phyloP scores from a whole-genome alignment of 73 alveolate species.

The Paramecium biaurelia region DNA sequence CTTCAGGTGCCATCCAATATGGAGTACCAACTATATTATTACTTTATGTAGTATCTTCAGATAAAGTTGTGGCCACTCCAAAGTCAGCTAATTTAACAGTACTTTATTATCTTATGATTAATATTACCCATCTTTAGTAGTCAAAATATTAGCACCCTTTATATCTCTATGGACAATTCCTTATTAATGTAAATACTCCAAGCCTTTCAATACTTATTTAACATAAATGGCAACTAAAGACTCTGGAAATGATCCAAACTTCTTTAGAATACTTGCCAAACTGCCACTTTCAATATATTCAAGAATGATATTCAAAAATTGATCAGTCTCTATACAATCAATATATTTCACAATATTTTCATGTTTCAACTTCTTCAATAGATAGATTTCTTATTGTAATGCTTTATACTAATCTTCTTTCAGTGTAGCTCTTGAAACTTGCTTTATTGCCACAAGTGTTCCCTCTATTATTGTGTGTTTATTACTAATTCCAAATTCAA shows the following conservation, averaged over 20 bases:
- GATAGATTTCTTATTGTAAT: constrained; percentile 83
- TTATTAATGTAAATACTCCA: constrained; percentile 91
- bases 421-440: constrained; percentile 75
- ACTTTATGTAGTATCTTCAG: constrained; percentile 78
- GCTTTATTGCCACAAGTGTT: constrained; percentile 93
- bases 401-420: constrained; percentile 82
- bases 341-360: constrained; percentile 94
- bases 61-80: constrained; percentile 93
- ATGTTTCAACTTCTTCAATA: constrained; percentile 89
- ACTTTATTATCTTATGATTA: constrained; percentile 58
- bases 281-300: constrained; percentile 96
- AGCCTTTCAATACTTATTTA: constrained; percentile 90
- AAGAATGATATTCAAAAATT: constrained; percentile 84
- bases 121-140: constrained; percentile 92
- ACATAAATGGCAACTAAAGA: constrained; percentile 88
- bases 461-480: constrained; percentile 58
- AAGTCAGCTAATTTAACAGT: constrained; percentile 84
- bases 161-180: constrained; percentile 97
- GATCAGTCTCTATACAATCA: constrained; percentile 91
- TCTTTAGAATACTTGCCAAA: background rate
- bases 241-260: constrained; percentile 75
- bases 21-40: constrained; percentile 95
- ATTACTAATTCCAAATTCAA: constrained; percentile 77
- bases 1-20: constrained; percentile 99
- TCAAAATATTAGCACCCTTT: constrained; percentile 95